A percentile compares a stretch with the other conserved stretches of the same genome.
phyloP scores from a whole-genome alignment of 2,329 filamentous ascomycete species.

The Colletotrichum sp. region DNA sequence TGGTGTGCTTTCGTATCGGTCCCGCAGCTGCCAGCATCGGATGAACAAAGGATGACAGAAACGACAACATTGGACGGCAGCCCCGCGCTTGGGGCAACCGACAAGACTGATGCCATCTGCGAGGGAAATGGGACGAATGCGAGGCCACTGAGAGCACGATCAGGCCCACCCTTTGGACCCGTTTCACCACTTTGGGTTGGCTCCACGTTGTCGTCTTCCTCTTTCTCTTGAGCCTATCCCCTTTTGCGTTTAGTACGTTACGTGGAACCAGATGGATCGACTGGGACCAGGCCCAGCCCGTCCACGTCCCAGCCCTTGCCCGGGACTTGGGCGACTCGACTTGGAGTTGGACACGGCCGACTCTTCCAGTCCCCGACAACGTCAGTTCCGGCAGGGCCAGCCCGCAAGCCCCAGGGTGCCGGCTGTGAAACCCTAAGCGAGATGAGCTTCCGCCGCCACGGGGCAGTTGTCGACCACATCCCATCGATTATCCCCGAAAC shows the following conservation, averaged over 20 bases:
- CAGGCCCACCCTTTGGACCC: neutral
- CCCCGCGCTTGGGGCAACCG: constrained; percentile 6
- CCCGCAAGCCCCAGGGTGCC: neutral
- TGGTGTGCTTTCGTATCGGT: neutral
- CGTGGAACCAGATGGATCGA: constrained; percentile 16
- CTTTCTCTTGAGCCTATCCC: neutral
- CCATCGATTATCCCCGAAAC: constrained; percentile 3
- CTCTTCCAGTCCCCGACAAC: constrained; percentile 2
- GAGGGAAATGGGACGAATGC: neutral
- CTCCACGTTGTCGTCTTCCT: neutral
- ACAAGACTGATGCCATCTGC: neutral
- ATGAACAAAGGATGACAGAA: constrained; percentile 9
- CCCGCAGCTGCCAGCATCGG: neutral
- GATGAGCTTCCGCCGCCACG: constrained; percentile 21
- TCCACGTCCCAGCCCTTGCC: neutral
- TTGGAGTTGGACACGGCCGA: neutral
- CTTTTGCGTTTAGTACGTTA: constrained; percentile 11
- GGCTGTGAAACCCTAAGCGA: constrained; percentile 23
- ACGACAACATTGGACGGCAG: constrained; percentile 5
- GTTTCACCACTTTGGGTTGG: constrained; percentile 17
- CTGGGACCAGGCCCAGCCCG: constrained; percentile 3
- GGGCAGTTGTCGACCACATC: constrained; percentile 11
- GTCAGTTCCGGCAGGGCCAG: neutral
- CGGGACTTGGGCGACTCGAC: neutral
- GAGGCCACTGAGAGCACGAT: neutral